Evolutionary conservation across 202 grass and related monocot species (phyloP).

Genomic region (Brachypodium distachyon): DNA sequence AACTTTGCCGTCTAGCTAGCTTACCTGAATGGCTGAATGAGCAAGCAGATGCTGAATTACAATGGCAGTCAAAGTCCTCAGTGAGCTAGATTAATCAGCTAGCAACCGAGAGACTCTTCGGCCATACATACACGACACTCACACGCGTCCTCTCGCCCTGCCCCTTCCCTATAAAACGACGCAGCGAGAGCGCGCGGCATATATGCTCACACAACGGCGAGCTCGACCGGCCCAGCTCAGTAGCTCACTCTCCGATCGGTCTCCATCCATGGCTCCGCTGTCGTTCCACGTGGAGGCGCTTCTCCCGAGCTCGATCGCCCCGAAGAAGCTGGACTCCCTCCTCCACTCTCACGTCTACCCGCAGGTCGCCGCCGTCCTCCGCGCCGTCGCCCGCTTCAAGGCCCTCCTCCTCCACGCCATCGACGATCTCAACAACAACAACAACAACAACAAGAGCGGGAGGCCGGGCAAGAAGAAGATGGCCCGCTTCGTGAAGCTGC

Average conservation of each 20-base stretch:
- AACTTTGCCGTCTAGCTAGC: neutral
- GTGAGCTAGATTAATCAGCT: neutral
- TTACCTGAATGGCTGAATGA: neutral
- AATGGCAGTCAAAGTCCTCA: neutral
- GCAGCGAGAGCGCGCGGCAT: too few species aligned
- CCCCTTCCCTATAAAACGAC: too few species aligned
- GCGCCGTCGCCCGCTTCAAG: slow-evolving; percentile 42
- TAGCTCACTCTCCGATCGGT: too few species aligned
- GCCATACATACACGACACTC: too few species aligned
- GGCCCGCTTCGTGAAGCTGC: slow-evolving; percentile 16
- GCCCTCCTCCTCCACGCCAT: slow-evolving; percentile 31
- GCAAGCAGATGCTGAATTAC: too few species aligned
- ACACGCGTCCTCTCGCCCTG: too few species aligned
- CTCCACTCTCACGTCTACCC: slow-evolving; percentile 53
- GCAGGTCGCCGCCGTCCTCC: slow-evolving; percentile 36
- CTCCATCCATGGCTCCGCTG: slow-evolving; percentile 27
- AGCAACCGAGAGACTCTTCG: too few species aligned
- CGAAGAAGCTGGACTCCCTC: slow-evolving; percentile 38
- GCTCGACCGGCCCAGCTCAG: too few species aligned
- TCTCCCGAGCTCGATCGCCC: slow-evolving; percentile 44
- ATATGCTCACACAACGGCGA: too few species aligned
- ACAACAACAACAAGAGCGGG: neutral
- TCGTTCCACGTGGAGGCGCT: slow-evolving; percentile 47
- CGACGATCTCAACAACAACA: slow-evolving; percentile 32
- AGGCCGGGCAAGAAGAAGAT: slow-evolving; percentile 25